Evolutionary conservation across 208 protist species (phyloP).

Genomic region (Trypanosoma melophagium): DNA sequence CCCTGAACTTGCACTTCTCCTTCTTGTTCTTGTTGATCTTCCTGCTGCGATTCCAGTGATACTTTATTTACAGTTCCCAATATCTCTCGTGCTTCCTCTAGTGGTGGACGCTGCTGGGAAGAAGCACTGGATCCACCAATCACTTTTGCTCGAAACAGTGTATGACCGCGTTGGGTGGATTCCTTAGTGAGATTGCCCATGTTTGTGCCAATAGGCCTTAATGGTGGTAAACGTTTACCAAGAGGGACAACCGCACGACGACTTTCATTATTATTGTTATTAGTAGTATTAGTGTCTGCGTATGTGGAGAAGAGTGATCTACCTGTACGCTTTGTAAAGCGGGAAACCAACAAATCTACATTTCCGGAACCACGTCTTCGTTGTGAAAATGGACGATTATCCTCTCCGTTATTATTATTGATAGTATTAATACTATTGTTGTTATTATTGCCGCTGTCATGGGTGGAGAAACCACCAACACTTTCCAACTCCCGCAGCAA

Average conservation of each 20-base stretch:
- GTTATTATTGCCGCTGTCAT: not conserved
- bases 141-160: constrained; percentile 15
- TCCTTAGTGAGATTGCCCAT: not conserved
- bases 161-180: too few relatives aligned
- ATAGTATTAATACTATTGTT: not conserved
- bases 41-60: too few relatives aligned
- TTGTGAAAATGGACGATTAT: not conserved
- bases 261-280: constrained; percentile 9
- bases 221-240: constrained; percentile 31
- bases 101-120: constrained; percentile 12
- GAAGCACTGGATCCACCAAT: constrained; percentile 9
- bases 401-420: not conserved
- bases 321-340: not conserved
- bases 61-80: not conserved
- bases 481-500: constrained; percentile 67
- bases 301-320: constrained; percentile 53
- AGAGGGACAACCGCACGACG: constrained; percentile 23
- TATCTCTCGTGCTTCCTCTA: constrained; percentile 9
- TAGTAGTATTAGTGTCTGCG: constrained; percentile 1
- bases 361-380: constrained; percentile 7
- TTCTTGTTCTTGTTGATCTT: not conserved
- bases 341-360: constrained; percentile 7
- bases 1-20: not conserved
- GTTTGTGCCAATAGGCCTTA: constrained; percentile 1
- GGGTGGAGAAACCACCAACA: constrained; percentile 22